A percentile compares a stretch with the other conserved stretches of the same genome.
Conservation (phyloP, 2,329 filamentous ascomycete genomes). For the Penicillium occitanis region DNA sequence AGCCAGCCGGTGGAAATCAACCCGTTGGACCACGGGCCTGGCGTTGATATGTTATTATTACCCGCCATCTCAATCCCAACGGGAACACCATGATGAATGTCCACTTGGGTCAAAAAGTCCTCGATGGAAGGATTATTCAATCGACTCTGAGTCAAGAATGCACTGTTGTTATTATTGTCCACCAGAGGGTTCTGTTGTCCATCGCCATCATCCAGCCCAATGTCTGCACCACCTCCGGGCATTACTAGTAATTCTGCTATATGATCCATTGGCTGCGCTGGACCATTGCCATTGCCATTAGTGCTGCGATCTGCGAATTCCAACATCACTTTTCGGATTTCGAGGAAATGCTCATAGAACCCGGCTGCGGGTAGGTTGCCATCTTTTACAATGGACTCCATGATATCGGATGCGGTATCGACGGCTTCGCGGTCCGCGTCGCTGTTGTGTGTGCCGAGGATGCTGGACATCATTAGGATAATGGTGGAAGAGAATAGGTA, state of each 20-base stretch:
- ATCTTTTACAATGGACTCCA: constrained; percentile 23
- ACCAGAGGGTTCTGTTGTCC: constrained; percentile 2
- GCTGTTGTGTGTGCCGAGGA: constrained; percentile 19
- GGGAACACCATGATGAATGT: constrained; percentile 21
- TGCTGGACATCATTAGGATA: constrained; percentile 24
- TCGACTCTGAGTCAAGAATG: constrained; percentile 18
- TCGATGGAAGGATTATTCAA: constrained; percentile 22
- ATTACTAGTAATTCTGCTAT: neutral
- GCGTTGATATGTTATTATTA: constrained; percentile 10
- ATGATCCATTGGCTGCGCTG: constrained; percentile 10
- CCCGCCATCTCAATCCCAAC: constrained; percentile 19
- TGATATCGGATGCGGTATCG: constrained; percentile 23
- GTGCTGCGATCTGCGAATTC: constrained; percentile 20
- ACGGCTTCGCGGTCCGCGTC: constrained; percentile 22
- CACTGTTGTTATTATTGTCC: constrained; percentile 12
- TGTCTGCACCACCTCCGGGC: neutral
- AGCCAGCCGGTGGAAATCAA: constrained; percentile 17
- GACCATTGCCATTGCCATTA: neutral
- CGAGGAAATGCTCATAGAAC: constrained; percentile 22
- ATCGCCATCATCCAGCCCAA: neutral
- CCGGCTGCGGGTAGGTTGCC: constrained; percentile 22
- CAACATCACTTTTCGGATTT: constrained; percentile 19
- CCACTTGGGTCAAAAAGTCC: constrained; percentile 20
- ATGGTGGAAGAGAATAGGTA: constrained; percentile 24
- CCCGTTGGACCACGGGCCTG: neutral